Evolutionary conservation across 495 filamentous ascomycete genomes (phyloP).

Genomic region (Pseudotulostoma volvatum): DNA sequence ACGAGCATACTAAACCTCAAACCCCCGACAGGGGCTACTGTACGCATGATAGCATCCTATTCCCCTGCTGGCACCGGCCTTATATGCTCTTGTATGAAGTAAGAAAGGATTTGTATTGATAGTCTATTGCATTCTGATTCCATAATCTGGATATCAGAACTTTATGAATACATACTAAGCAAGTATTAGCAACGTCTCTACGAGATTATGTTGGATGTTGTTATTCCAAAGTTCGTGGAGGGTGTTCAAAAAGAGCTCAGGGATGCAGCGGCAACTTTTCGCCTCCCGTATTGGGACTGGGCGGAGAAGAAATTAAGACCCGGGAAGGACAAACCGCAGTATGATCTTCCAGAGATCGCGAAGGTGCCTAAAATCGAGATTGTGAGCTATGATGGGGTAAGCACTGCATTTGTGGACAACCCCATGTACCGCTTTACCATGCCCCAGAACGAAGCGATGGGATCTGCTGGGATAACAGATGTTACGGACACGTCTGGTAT

Average conservation of each 20-base stretch:
- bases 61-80: constrained; percentile 32
- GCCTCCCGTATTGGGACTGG: constrained; percentile 44
- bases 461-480: too few species aligned
- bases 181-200: too few species aligned
- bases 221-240: too few species aligned
- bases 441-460: constrained; percentile 2
- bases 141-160: constrained; percentile 15
- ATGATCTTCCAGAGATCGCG: constrained; percentile 24
- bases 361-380: constrained; percentile 11
- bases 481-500: too few species aligned
- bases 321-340: constrained; percentile 14
- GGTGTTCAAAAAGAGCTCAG: too few species aligned
- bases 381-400: constrained; percentile 5
- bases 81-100: constrained; percentile 30
- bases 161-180: constrained; percentile 9
- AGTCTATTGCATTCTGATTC: too few species aligned
- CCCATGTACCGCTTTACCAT: too few species aligned
- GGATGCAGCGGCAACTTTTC: constrained; percentile 30
- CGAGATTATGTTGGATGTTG: too few species aligned
- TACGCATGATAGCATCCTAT: constrained; percentile 21
- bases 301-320: constrained; percentile 22
- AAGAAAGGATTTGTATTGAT: too few species aligned
- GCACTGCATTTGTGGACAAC: neutral
- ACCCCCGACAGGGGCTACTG: constrained; percentile 10
- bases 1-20: constrained; percentile 11